Percentiles rank a stretch among this genome's conserved stretches.
Conservation (phyloP, 306 rosid genomes). For the Prunus mongolica region DNA sequence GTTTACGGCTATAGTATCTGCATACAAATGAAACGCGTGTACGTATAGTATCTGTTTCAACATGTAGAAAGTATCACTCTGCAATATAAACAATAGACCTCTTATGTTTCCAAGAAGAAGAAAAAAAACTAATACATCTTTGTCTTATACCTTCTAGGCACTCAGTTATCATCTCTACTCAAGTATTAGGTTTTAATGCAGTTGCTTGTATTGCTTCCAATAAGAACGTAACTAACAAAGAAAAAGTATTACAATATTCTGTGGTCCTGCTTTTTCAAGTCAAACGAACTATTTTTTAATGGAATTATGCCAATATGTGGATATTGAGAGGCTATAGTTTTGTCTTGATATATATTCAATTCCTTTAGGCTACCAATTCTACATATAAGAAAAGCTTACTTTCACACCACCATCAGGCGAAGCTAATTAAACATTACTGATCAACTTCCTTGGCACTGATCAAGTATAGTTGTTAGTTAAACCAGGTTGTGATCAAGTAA, state of each 20-base stretch:
- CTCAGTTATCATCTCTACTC: background rate
- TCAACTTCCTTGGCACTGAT: slow-evolving; percentile 8
- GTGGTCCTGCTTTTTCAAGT: slow-evolving; percentile 24
- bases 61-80: background rate
- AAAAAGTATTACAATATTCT: slow-evolving; percentile 12
- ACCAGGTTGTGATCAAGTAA: background rate
- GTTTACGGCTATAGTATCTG: too few relatives aligned
- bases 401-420: slow-evolving; percentile 7
- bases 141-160: background rate
- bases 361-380: background rate
- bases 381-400: background rate
- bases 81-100: background rate
- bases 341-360: background rate
- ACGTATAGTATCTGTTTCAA: background rate
- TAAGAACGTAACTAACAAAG: background rate
- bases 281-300: slow-evolving; percentile 32
- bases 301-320: slow-evolving; percentile 24
- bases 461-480: background rate
- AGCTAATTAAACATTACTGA: background rate
- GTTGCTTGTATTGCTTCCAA: background rate
- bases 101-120: background rate
- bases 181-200: background rate
- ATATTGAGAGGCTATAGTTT: background rate
- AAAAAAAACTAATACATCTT: background rate
- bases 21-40: too few relatives aligned